Base-by-base conservation (phyloP, 225 moss, liverwort and hornwort genomes). In the Physcomitrium patens region DNA sequence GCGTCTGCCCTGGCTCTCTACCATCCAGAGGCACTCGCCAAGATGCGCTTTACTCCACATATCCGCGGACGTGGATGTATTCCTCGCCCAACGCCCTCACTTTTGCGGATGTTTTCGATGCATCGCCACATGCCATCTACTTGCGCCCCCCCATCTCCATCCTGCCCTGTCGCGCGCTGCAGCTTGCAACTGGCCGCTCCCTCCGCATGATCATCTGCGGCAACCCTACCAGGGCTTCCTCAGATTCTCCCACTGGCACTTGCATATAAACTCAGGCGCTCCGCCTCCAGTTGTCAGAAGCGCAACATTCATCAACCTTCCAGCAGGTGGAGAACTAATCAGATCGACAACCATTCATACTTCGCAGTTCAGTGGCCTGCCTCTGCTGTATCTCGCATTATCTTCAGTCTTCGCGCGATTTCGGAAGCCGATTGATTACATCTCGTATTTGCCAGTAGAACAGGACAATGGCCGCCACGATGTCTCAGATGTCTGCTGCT, bases 131-230 rank as follows among this genome's bases (percentile, higher is more conserved):
- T 56, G 70, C 70, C 44, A 22, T 16, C 57, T 24, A 10, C 0
- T 24, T 5, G 44, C 70, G 10, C 24, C 70, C 24, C 24, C 24
- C 24, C 26, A 20, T 9, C 68, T 12, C 1, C 12, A 12, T 18
- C 68, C 0, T n/a, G 62, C 62, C 42, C 42, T 70, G 73, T 62
- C 73, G 10, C 77, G 73, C 81, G 16, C 72, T 16, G 22, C 51
- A 19, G 82, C 73, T 52, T 69, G 82, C 82, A 82, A 73, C 49
- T 82, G 82, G 82, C 63, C 67, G 28, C 51, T 45, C 59, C 22
- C 31, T 20, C 58, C 62, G 52, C 69, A 73, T 65, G 69, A 28
- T 45, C 64, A 82, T 73, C 77, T n/a, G 73, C 64, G 77, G 77
- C 9, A 7, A 26, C 9, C 60, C 60, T 13, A 28, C 27, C 20